phyloP scores from a whole-genome alignment of 139 green algal genomes.

The Chlorella vulgaris region DNA sequence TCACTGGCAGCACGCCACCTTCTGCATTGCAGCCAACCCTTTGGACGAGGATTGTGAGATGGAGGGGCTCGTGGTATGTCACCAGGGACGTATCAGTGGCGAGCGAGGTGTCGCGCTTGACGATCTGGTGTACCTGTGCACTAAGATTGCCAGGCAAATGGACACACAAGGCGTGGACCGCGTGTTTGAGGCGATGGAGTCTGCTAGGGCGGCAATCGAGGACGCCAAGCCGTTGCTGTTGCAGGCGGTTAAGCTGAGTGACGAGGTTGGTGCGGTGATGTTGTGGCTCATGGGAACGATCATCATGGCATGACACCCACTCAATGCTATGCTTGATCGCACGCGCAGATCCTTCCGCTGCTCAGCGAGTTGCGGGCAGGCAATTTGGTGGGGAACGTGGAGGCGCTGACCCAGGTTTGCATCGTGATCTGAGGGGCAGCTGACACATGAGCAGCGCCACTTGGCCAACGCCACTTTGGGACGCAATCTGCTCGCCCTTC shows the following conservation, averaged over 20 bases:
- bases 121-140: conserved; percentile 94
- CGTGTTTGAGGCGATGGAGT: conserved; percentile 86
- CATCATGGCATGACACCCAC: no score
- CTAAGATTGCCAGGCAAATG: conserved; percentile 88
- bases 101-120: conserved; percentile 94
- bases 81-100: conserved; percentile 83
- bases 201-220: conserved; percentile 68
- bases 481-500: no score
- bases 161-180: conserved; percentile 57
- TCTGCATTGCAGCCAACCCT: conserved; percentile 55
- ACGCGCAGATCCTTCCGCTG: conserved; percentile 71
- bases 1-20: neutral
- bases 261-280: conserved; percentile 41
- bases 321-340: no score
- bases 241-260: conserved; percentile 57
- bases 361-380: conserved; percentile 76
- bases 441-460: no score
- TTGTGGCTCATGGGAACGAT: neutral
- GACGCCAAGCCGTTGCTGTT: conserved; percentile 76
- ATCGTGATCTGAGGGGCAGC: no score
- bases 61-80: conserved; percentile 93
- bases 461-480: no score
- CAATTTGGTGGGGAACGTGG: conserved; percentile 79
- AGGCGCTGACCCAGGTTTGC: conserved; percentile 70
- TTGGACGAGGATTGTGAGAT: conserved; percentile 78